Conservation (phyloP, 164 flowering plant genomes). For the Stephania cephalantha region DNA sequence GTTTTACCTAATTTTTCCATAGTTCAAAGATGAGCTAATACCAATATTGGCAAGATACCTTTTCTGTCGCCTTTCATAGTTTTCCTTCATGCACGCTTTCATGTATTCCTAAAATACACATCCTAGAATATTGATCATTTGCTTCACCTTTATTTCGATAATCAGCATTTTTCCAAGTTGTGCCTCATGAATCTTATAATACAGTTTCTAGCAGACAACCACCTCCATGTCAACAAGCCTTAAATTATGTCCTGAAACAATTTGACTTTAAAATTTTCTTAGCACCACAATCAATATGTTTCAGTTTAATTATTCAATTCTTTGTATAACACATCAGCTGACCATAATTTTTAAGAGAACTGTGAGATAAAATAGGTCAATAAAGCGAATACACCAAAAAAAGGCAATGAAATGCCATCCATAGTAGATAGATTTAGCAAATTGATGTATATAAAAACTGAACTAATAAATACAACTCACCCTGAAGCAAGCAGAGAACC, state of each 20-base stretch:
- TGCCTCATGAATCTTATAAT: too few species aligned
- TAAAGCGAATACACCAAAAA: background rate
- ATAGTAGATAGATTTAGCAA: background rate
- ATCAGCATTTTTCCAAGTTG: too few species aligned
- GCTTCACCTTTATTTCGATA: too few species aligned
- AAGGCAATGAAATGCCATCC: background rate
- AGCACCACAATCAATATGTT: too few species aligned
- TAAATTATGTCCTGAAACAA: background rate
- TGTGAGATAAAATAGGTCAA: background rate
- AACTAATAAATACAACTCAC: slow-evolving; percentile 32
- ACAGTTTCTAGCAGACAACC: too few species aligned
- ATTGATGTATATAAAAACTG: background rate
- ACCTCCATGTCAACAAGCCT: background rate
- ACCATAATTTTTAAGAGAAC: background rate
- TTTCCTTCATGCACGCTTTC: background rate
- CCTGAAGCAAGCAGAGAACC: slow-evolving; percentile 97
- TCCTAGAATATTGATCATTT: too few species aligned
- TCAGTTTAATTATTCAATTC: too few species aligned
- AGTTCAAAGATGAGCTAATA: background rate
- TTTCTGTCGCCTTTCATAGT: background rate
- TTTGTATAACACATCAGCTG: background rate
- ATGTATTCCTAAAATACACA: background rate
- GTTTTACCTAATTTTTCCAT: background rate
- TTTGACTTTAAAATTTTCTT: too few species aligned
- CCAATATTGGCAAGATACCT: background rate